Evolutionary conservation across 177 flowering plant species (phyloP), one percentile per base, ranked within the genome.

Genomic region (Vitis hybrid): DNA sequence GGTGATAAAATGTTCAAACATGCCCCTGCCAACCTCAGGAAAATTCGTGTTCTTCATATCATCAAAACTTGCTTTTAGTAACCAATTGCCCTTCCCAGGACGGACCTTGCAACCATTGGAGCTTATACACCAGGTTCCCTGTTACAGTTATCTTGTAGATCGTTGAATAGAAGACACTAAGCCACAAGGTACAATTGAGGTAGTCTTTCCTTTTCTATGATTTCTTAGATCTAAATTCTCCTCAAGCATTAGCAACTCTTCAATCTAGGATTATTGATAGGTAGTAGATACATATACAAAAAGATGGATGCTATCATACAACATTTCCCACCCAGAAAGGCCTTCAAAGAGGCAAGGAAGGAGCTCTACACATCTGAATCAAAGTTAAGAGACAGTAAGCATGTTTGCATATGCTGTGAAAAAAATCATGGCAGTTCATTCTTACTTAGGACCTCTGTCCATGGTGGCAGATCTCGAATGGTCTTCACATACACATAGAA

Each of bases 401-500:
- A 8, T 38, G 47, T 38, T 38, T 38, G 9, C 47, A 38, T 8
- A 38, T 5, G 47, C 9, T 38, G 8, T 38, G 10, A 38, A 38
- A 38, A 67, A 71, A 49, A 50, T 67, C 47, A 38, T 5, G 47
- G 47, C 9, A 38, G 47, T 38, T 4, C 47, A 38, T 22, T 59
- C 62, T 19, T 11, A n/a, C 62, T 59, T 22, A 44, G 50, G 24
- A 12, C 2, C 55, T 65, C 17, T 4, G 49, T 65, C 33, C 24
- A 12, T 50, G 54, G 67, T 20, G 65, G 78, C 22, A 70, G 24
- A 7, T 64, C 53, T 62, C 89, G 90, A 49, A 84, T 79, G 62
- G 82, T 69, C 79, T 82, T 82, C 1, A 73, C 66, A 72, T 85
- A 87, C 19, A 85, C 11, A 68, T 75, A 75, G 44, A 84, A 87